Evolutionary conservation across 768 basidiomycete species (phyloP).

Genomic region (Lactarius sp.): DNA sequence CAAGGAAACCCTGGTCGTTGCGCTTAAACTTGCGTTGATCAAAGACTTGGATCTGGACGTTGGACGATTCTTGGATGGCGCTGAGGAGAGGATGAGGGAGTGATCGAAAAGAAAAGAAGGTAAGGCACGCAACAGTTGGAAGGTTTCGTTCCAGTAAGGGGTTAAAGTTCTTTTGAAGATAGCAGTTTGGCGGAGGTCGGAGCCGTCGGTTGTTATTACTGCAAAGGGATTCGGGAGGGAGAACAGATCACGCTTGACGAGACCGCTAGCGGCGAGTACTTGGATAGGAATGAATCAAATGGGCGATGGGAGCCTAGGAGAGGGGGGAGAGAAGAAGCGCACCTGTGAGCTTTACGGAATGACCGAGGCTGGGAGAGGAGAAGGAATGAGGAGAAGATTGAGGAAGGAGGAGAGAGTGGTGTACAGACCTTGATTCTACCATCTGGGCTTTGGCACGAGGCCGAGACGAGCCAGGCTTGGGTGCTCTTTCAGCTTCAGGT

Average conservation of each 20-base stretch:
- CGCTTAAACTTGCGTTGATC: slow-evolving; percentile 87
- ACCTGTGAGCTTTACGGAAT: slow-evolving; percentile 19
- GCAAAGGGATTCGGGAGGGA: slow-evolving; percentile 86
- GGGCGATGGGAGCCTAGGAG: neutral
- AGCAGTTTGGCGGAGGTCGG: slow-evolving; percentile 67
- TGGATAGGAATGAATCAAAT: neutral
- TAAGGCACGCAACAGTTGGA: slow-evolving; percentile 58
- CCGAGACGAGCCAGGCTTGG: neutral
- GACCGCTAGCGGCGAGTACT: slow-evolving; percentile 75
- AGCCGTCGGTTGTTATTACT: slow-evolving; percentile 79
- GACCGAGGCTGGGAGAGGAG: neutral
- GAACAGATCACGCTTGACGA: slow-evolving; percentile 73
- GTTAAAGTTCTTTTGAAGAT: slow-evolving; percentile 63
- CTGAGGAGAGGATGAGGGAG: slow-evolving; percentile 35
- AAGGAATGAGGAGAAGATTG: neutral
- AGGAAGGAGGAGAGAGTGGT: neutral
- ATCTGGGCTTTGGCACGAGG: slow-evolving; percentile 6
- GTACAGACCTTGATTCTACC: slow-evolving; percentile 7
- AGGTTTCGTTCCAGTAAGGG: slow-evolving; percentile 81
- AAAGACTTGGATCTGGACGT: slow-evolving; percentile 81
- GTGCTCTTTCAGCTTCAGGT: neutral
- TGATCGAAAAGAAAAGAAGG: neutral
- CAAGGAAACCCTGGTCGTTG: slow-evolving; percentile 70
- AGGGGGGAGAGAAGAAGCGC: neutral
- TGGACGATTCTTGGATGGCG: slow-evolving; percentile 65